Base-by-base conservation (phyloP, 2,329 filamentous ascomycete genomes). In the Plenodomus tracheiphilus region DNA sequence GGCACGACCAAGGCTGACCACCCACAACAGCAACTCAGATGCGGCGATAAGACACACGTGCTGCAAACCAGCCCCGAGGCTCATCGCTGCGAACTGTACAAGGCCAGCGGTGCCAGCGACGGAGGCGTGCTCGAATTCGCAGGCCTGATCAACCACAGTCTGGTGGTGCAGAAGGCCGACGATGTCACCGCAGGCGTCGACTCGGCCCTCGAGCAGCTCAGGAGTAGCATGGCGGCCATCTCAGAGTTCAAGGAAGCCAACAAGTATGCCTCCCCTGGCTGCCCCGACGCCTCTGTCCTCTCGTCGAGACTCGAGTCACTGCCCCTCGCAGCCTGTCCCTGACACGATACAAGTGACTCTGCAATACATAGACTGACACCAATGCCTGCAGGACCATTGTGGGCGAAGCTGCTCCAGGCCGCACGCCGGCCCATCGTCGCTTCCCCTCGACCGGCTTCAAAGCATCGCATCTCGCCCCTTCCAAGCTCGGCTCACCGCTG, bases 241-340 rank as follows among this genome's bases (percentile, higher is more conserved):
- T 76, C 84, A 62, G 76, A 84, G 62, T 78, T 83, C 56, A 85
- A 84, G 69, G 79, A 84, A 68, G 82, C 82, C 32, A 83, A 82
- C 66, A 81, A 80, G 74, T 76, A 70, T 65, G 73, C 68, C 58
- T 66, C 60, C 61, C 65, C 51, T 60, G 58, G 58, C 55, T 60
- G 56, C 49, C 55, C 56, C 30, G 30, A 21, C 43, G 53, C 28
- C 51, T 54, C 48, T 62, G 51, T 43, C 49, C 51, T 60, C 52
- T 36, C 49, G 53, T 54, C 48, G 45, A 50, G 37, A 54, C 53
- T 49, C 46, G 38, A 49, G 39, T 54, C 56, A 42, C 50, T 39
- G 36, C 41, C 35, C 36, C 37, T 41, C 35, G 34, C 6, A 32
- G 28, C 28, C 6, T 32, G 28, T 32, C 4, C 28, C 7, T 54